Evolutionary conservation across 768 basidiomycete species (phyloP), one percentile per base, ranked within the genome.

Genomic region (Mrakia hoshinonis): DNA sequence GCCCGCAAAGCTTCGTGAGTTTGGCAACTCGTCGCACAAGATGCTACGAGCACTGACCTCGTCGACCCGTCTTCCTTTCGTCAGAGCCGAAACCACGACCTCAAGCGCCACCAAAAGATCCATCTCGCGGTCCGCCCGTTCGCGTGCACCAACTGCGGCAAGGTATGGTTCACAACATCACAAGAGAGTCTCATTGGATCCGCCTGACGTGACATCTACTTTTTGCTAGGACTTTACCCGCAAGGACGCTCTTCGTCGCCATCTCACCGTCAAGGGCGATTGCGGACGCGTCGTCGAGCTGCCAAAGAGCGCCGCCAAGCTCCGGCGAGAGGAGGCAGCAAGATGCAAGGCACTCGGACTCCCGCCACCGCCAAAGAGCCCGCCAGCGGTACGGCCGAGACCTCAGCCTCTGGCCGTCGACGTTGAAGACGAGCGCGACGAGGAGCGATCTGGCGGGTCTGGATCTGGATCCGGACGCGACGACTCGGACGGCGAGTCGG

Each of bases 51-150:
- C n/a, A 1, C 67, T 52, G 52, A 34, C 31, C 36, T 65, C 24
- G 3, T 46, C 0, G 26, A 36, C 34, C 3, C 47, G 31, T 5
- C 43, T 31, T 43, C 20, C 20, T 18, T 24, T n/a, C 43, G 43
- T 24, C 67, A 79, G 78, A 80, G 79, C 73, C 78, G 80, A 15
- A 79, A 79, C 62, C 80, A 80, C 69, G 80, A 80, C 69, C 58
- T 80, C 63, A 80, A 79, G 67, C 74, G 80, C 36, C 79, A 80
- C 70, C 79, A 79, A 73, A 73, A 78, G 51, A 79, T 79, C 18
- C 80, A 80, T 68, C 71, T 79, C 26, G 76, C 73, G 38, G 77
- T 79, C 52, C 79, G 79, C 64, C 80, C 80, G 12, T 80, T 78
- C 63, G 75, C 77, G 0, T 80, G 80, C 69, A 78, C 78, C 72